Conservation (phyloP, 1,139 yeast species). For the Candida labiduridarum region DNA sequence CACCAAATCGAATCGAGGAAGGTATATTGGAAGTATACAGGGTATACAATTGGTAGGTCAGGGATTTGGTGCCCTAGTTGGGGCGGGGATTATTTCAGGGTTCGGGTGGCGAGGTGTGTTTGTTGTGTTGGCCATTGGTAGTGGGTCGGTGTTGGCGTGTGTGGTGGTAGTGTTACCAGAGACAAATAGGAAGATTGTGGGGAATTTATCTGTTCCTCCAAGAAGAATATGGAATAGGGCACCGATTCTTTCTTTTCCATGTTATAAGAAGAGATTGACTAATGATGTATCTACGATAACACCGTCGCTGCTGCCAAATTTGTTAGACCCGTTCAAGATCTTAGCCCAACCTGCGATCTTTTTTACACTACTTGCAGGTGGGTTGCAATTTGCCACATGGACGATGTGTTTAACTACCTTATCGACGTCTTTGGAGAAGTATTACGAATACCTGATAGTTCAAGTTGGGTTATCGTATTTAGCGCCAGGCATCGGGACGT, state of each 20-base stretch:
- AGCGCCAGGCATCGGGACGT: conserved; percentile 62
- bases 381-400: conserved; percentile 69
- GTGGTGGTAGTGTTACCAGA: conserved; percentile 61
- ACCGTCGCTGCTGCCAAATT: conserved; percentile 29
- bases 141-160: conserved; percentile 42
- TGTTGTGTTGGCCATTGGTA: conserved; percentile 68
- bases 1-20: conserved; percentile 63
- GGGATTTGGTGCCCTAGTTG: conserved; percentile 76
- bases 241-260: conserved; percentile 37
- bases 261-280: conserved; percentile 18
- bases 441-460: conserved; percentile 53
- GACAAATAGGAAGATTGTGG: conserved; percentile 67
- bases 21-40: conserved; percentile 58
- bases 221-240: conserved; percentile 38
- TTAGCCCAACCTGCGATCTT: conserved; percentile 32
- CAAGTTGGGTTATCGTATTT: conserved; percentile 66
- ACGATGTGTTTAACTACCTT: conserved; percentile 67
- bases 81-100: conserved; percentile 60
- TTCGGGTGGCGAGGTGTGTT: conserved; percentile 79
- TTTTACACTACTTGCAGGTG: conserved; percentile 49
- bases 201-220: conserved; percentile 63
- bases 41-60: conserved; percentile 74
- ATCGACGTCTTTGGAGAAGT: conserved; percentile 50
- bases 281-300: conserved; percentile 21
- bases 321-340: conserved; percentile 50